phyloP scores from a whole-genome alignment of 75 land plant species.

The Cupressus sempervirens region DNA sequence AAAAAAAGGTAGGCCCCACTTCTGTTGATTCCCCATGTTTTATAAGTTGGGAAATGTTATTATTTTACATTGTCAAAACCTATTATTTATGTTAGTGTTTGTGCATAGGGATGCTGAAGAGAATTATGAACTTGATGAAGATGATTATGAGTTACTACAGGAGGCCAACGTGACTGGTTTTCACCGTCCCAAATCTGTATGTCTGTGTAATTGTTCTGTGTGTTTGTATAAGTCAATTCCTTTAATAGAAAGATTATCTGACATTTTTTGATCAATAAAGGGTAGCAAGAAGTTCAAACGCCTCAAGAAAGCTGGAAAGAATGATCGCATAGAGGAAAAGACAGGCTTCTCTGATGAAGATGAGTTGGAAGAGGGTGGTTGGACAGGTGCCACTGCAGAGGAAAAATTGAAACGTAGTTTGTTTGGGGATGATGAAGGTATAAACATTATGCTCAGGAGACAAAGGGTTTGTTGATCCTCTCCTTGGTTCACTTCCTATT shows the following conservation, averaged over 20 bases:
- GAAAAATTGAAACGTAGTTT: constrained; percentile 80
- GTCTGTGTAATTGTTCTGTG: neutral
- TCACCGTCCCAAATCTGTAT: constrained; percentile 63
- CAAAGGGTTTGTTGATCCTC: neutral
- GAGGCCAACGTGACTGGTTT: constrained; percentile 68
- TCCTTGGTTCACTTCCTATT: neutral
- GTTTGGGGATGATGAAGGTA: constrained; percentile 97
- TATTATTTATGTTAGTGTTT: neutral
- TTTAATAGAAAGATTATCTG: neutral
- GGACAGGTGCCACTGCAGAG: constrained; percentile 75
- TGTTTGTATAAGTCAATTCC: neutral
- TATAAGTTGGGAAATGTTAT: neutral
- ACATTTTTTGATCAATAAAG: constrained; percentile 17
- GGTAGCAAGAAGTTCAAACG: constrained; percentile 84
- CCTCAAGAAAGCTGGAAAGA: constrained; percentile 79
- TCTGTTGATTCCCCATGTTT: neutral
- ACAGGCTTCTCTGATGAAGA: constrained; percentile 72
- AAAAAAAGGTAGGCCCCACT: constrained; percentile 64
- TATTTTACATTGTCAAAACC: neutral
- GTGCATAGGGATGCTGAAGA: constrained; percentile 61
- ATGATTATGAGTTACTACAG: constrained; percentile 86
- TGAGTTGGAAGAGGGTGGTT: constrained; percentile 53
- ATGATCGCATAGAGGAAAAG: constrained; percentile 27
- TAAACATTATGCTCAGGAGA: neutral
- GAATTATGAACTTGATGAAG: constrained; percentile 83